Evolutionary conservation across 1,139 yeast genomes (phyloP), one percentile per base, ranked within the genome.

Genomic region (Protomyces gravidus): DNA sequence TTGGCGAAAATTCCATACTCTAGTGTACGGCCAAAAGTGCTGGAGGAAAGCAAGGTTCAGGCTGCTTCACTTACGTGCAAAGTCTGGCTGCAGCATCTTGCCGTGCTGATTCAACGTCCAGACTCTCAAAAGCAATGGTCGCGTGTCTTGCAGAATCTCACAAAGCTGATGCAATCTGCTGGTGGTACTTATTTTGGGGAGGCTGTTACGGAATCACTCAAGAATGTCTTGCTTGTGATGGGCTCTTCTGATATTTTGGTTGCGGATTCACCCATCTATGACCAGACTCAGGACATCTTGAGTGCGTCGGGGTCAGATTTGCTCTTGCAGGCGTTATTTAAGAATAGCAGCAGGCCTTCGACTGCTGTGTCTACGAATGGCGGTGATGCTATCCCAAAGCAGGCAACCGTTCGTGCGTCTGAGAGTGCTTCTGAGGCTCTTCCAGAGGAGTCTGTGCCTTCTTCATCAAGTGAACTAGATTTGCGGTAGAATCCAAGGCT

Each of bases 11-110:
- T 32, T 2, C 39, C 50, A n/a, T 9, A 27, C 6, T 26, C 27
- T 19, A 36, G 27, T 11, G 11, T 36, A n/a, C 42, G 42, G 19
- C 42, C 42, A 2, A 36, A 36, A 15, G 42, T 36, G 19, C 42
- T 36, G 4, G 51, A 46, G 46, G 58, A 53, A 32, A 46, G 39
- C 0, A 85, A 86, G 62, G 74, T 78, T 52, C 89, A 85, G 63
- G 81, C 86, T 0, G 77, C 92, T 59, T 77, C 83, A 11, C 71
- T 88, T 51, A 76, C 85, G 13, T 83, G 95, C 63, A 86, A 86
- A 68, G 81, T 85, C 2, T 87, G 87, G 67, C 72, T 90, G 65
- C 84, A 84, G 59, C 82, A 80, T 65, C 75, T 78, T 39, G 71
- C 72, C 74, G 50, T 73, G 73, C 27, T 74, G 76, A 47, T 76